Conservation (phyloP, 352 stramenopile species). For the Phytophthora ohioensis region DNA sequence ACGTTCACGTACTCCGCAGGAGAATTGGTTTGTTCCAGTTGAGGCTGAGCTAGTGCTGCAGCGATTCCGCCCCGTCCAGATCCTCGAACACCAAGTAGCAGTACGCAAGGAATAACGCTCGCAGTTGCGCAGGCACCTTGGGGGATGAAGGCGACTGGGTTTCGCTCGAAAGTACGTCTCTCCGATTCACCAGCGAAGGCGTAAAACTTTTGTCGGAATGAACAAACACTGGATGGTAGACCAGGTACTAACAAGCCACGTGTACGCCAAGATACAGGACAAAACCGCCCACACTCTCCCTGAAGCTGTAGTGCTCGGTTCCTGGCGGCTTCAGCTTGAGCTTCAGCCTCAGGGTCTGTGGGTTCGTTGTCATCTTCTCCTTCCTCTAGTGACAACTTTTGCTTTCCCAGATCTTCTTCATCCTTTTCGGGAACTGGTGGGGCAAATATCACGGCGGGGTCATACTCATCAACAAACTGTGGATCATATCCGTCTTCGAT, state of each 20-base stretch:
- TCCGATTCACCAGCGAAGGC: slow-evolving; percentile 59
- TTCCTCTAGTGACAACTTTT: background rate
- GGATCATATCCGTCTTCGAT: slow-evolving; percentile 50
- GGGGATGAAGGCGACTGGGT: slow-evolving; percentile 59
- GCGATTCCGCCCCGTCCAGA: slow-evolving; percentile 26
- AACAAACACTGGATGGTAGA: slow-evolving; percentile 43
- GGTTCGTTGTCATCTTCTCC: slow-evolving; percentile 8
- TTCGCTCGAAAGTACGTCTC: slow-evolving; percentile 54
- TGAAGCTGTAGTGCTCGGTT: slow-evolving; percentile 34
- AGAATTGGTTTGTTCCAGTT: slow-evolving; percentile 1
- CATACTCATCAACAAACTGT: slow-evolving; percentile 37
- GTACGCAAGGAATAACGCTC: slow-evolving; percentile 47
- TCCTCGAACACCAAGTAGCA: slow-evolving; percentile 65
- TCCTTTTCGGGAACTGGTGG: slow-evolving; percentile 24
- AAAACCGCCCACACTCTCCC: slow-evolving; percentile 69
- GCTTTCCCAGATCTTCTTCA: slow-evolving; percentile 13
- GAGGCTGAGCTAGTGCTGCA: slow-evolving; percentile 5
- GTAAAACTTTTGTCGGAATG: slow-evolving; percentile 61
- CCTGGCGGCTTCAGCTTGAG: slow-evolving; percentile 24
- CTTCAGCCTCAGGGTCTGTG: slow-evolving; percentile 21
- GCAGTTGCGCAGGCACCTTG: slow-evolving; percentile 31
- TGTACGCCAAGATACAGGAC: slow-evolving; percentile 62
- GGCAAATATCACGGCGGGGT: slow-evolving; percentile 43
- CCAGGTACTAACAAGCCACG: slow-evolving; percentile 56
- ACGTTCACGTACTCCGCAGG: slow-evolving; percentile 27